Evolutionary conservation across 2,329 filamentous ascomycete species (phyloP).

Genomic region (Ophiostoma angusticollis): DNA sequence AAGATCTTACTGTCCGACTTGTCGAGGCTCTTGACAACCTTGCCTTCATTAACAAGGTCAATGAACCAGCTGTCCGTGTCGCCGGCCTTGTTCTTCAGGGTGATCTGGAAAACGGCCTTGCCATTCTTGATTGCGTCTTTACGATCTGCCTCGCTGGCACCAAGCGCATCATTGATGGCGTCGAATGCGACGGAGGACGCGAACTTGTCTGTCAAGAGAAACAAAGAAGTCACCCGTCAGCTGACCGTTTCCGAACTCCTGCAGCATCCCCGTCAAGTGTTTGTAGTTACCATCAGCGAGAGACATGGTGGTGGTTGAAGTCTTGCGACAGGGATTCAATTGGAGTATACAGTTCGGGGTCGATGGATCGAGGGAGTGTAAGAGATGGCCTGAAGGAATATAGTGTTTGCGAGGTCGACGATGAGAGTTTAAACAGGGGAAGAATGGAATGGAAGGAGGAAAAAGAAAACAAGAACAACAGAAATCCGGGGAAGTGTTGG

Average conservation of each 20-base stretch:
- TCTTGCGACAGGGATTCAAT: too few relatives aligned
- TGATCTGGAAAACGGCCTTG: slow-evolving; percentile 80
- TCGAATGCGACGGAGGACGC: slow-evolving; percentile 89
- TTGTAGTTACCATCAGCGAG: slow-evolving; percentile 6
- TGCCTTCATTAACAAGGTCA: slow-evolving; percentile 82
- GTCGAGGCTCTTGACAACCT: slow-evolving; percentile 61
- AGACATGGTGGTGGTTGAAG: slow-evolving; percentile 3
- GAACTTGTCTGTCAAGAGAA: slow-evolving; percentile 51
- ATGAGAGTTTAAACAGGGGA: not conserved
- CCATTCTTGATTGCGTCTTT: slow-evolving; percentile 82
- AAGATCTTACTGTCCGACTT: slow-evolving; percentile 64
- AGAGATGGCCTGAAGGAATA: not conserved
- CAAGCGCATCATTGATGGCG: slow-evolving; percentile 62
- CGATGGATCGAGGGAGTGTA: too few relatives aligned
- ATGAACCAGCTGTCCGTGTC: slow-evolving; percentile 84
- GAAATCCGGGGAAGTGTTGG: slow-evolving; percentile 6
- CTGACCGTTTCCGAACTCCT: not conserved
- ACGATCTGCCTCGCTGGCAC: slow-evolving; percentile 53
- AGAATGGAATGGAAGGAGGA: not conserved
- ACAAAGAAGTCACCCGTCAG: too few relatives aligned
- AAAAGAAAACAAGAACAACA: not conserved
- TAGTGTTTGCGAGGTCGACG: not conserved
- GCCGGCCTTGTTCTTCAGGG: slow-evolving; percentile 73
- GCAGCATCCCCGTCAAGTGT: not conserved
- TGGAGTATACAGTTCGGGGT: too few relatives aligned